Base-by-base conservation (phyloP, 148 eudicot genomes). In the Fallopia convolvulus region DNA sequence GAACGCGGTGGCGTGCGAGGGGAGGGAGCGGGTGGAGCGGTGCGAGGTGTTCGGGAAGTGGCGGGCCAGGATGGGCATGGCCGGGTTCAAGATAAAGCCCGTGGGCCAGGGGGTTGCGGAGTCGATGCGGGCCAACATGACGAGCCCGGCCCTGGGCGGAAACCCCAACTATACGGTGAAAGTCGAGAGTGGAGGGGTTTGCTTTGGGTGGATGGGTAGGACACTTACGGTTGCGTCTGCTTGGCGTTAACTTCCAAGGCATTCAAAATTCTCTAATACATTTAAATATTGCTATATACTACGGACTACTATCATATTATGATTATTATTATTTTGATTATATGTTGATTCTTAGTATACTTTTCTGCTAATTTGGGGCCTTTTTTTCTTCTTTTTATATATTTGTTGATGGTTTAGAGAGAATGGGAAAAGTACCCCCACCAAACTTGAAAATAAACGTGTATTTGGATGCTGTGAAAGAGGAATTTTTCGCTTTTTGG, bases 21-120 rank as follows among this genome's bases (percentile, higher is more conserved):
- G 98, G 44, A 76, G 89, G 81, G 94, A 91, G 42, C 90, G 98
- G 7, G 88, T 93, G n/a, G 97, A 93, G 78, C 83, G 98, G 72
- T 86, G 90, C 72, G 98, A 93, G 79, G 89, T 90, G 79, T 91
- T 91, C 2, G 97, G 98, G 4, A 93, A 93, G 85, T 93, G 98
- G 97, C 83, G 94, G 86, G 94, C 94, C 33, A 79, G 97, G 79
- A 84, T 93, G 97, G 60, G 91, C 2, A 91, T 91, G 97, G 98
- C 97, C 11, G 97, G 98, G 86, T 90, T 91, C 58, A 74, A 79
- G 77, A 4, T 80, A 1, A 84, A 80, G 10, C 73, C 86, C 3
- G 70, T 90, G 81, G 82, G 90, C 33, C 88, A 55, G 36, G 74
- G 39, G 11, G 80, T 92, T 7, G 89, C 85, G 0, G 94, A 89